Evolutionary conservation across 2,329 filamentous ascomycete species (phyloP).

Genomic region (Xylariaceae sp.): DNA sequence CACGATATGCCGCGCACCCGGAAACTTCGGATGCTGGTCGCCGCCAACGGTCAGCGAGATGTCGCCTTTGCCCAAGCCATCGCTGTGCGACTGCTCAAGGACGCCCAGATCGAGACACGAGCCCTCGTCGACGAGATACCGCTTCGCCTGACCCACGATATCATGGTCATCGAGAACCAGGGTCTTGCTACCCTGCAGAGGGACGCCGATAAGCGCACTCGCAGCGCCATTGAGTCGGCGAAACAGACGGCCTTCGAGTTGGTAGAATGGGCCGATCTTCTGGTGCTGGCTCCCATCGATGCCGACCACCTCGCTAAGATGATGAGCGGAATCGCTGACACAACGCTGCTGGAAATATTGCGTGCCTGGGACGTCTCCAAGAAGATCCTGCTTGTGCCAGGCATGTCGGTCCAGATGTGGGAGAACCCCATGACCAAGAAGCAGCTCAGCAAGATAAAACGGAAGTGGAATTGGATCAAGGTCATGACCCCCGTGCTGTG

Average conservation of each 20-base stretch:
- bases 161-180: slow-evolving; percentile 55
- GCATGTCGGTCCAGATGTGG: slow-evolving; percentile 88
- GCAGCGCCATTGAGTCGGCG: slow-evolving; percentile 47
- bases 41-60: slow-evolving; percentile 61
- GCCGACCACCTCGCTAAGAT: slow-evolving; percentile 83
- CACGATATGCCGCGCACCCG: slow-evolving; percentile 35
- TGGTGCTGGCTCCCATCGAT: slow-evolving; percentile 80
- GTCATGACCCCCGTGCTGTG: slow-evolving; percentile 78
- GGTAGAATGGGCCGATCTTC: slow-evolving; percentile 82
- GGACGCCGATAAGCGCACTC: slow-evolving; percentile 31
- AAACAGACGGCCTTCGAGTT: slow-evolving; percentile 58
- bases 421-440: slow-evolving; percentile 84
- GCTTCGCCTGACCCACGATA: slow-evolving; percentile 58
- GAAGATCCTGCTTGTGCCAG: slow-evolving; percentile 77
- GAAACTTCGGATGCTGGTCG: slow-evolving; percentile 59
- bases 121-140: slow-evolving; percentile 64
- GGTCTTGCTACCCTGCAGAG: slow-evolving; percentile 32
- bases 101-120: slow-evolving; percentile 55
- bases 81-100: slow-evolving; percentile 63
- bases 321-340: slow-evolving; percentile 79
- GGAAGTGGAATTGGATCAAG: slow-evolving; percentile 83
- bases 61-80: slow-evolving; percentile 63
- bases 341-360: slow-evolving; percentile 73
- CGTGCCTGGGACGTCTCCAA: slow-evolving; percentile 86
- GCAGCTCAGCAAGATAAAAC: slow-evolving; percentile 76